Conservation (phyloP, 257 asterid species). For the Ilex asprella region DNA sequence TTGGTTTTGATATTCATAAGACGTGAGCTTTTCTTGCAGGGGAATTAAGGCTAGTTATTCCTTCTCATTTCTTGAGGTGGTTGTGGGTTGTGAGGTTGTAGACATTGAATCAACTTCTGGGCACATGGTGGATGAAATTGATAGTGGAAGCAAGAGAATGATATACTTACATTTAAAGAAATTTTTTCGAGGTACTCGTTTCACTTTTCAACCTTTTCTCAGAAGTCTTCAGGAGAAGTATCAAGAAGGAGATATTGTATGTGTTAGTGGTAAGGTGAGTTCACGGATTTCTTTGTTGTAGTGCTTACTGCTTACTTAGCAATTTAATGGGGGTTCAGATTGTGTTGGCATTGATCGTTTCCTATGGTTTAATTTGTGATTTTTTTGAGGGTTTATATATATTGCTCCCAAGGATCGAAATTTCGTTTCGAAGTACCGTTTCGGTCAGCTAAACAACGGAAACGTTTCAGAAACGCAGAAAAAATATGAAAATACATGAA, state of each 20-base stretch:
- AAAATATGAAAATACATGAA: no score
- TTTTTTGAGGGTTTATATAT: no score
- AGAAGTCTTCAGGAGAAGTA: conserved; percentile 74
- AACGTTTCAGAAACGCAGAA: no score
- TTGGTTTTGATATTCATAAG: background rate
- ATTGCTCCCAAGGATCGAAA: no score
- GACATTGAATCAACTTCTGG: conserved; percentile 35
- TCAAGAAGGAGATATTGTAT: conserved; percentile 73
- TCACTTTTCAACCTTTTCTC: conserved; percentile 73
- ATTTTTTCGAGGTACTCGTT: conserved; percentile 91
- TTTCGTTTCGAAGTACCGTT: no score
- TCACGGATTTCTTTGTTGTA: conserved; percentile 9
- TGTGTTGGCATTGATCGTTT: no score
- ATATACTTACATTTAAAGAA: conserved; percentile 80
- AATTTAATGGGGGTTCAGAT: no score
- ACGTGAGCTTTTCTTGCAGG: conserved; percentile 30
- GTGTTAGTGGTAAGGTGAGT: conserved; percentile 96
- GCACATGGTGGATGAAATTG: conserved; percentile 32
- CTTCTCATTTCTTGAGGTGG: conserved; percentile 76
- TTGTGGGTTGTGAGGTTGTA: conserved; percentile 79
- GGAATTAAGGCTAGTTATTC: conserved; percentile 76
- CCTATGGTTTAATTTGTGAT: no score
- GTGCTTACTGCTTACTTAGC: background rate
- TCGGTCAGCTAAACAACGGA: no score
- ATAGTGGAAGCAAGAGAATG: conserved; percentile 34